Base-by-base conservation (phyloP, 2,329 filamentous ascomycete genomes). In the Pseudopyricularia javanii region DNA sequence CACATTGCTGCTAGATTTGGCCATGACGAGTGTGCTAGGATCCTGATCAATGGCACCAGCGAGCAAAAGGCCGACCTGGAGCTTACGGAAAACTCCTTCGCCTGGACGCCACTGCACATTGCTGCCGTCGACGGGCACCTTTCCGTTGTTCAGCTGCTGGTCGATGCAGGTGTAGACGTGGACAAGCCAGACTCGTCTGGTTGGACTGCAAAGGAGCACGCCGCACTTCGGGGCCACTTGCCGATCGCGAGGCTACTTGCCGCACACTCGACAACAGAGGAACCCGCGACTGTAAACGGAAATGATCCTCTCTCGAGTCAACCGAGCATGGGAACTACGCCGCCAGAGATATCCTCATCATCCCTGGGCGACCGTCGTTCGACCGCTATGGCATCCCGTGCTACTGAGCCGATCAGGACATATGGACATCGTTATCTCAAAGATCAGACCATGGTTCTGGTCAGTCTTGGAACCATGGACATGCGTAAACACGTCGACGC, bases 381-480 rank as follows among this genome's bases (percentile, higher is more conserved):
- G 49, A 71, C 77, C 60, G 64, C 72, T 52, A 60, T 66, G 20
- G 37, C 24, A n/a, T 66, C 74, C 6, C 75, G 82, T 50, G 70
- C 76, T 7, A 73, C 83, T 2, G 89, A 96, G 57, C 85, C 91
- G 5, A 80, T 97, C 58, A 97, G 97, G 69, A 88, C 89, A 1
- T 98, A 97, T 67, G 93, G 93, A 53, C 93, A 98, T 73, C 83
- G 91, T 52, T 98, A 97, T 68, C 77, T 98, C 50, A 94, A 83
- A 17, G 82, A 94, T 51, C 85, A 95, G 61, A 88, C 88, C 57
- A 83, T 98, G 74, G 80, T 98, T 4, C 75, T 97, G 49, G 91
- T 98, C 60, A 96, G 89, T 62, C 73, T 98, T 8, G 93, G 93
- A 0, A 91, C 88, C 0, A 95, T 96, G 88, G 93, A 98, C 64